phyloP scores from a whole-genome alignment of 2,329 filamentous ascomycete species.

The Fusarium zealandicum region DNA sequence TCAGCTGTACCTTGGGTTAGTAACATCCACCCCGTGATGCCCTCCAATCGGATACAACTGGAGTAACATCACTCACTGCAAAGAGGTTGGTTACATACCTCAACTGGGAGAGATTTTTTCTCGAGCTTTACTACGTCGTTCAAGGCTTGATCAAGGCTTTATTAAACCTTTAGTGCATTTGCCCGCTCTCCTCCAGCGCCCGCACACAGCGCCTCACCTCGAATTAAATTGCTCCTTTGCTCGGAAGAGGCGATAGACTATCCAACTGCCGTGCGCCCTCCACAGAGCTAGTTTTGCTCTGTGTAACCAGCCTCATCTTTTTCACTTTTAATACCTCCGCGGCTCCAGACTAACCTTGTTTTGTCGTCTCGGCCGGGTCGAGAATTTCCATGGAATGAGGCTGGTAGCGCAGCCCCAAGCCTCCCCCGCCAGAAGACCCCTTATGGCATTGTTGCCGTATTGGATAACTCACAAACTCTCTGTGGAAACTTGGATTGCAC shows the following conservation, averaged over 20 bases:
- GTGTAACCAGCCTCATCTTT: conserved; percentile 5
- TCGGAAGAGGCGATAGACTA: conserved; percentile 18
- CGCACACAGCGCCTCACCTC: conserved; percentile 3
- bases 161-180: too few relatives aligned
- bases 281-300: background rate
- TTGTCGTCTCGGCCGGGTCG: conserved; percentile 9
- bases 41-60: too few relatives aligned
- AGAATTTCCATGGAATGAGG: conserved; percentile 23
- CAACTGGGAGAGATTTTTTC: background rate
- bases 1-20: too few relatives aligned
- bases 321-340: background rate
- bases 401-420: background rate
- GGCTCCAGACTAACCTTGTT: conserved; percentile 4
- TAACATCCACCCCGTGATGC: too few relatives aligned
- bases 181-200: conserved; percentile 12
- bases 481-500: background rate
- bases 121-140: background rate
- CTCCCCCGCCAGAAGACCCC: background rate
- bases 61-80: background rate
- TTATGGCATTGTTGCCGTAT: background rate
- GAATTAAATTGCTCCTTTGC: conserved; percentile 9
- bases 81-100: conserved; percentile 3
- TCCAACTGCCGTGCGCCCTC: conserved; percentile 25
- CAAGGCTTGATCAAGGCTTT: conserved; percentile 4
- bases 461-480: background rate